Base-by-base conservation (phyloP, 2,329 filamentous ascomycete species). In the Apiospora hydei region DNA sequence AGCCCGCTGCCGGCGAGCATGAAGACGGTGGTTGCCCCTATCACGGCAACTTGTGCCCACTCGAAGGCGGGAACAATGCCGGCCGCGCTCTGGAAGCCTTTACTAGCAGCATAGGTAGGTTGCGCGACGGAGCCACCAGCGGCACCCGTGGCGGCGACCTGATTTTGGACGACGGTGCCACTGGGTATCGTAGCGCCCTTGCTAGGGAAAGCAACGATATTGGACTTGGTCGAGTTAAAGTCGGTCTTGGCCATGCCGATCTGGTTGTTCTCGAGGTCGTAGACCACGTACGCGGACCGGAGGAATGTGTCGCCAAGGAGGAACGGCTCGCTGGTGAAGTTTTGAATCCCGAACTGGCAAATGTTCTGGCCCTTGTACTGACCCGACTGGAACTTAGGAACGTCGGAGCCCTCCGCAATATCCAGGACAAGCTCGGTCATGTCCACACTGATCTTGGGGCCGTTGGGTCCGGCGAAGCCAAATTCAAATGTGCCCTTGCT, bases 261-360 rank as follows among this genome's bases (percentile, higher is more conserved):
- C 76, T 90, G 82, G 77, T 89, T 87, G 79, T 90, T 90, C 69
- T 85, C 83, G 26, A 90, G 80, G 74, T 91, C 89, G 74, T 89
- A 90, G 10, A 90, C 88, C 7, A 90, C 86, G 73, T 90, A 91
- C 1, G 88, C 88, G 0, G 88, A 90, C 70, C 89, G 85, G 44
- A 90, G 79, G 77, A 91, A 90, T 0, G 86, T 88, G 75, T 89
- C 88, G 61, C 89, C 89, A 13, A 90, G 83, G 57, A 90, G 81
- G 74, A 81, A 88, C 0, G 84, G 80, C 2, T 79, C 73, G 30
- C 77, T 77, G 30, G 80, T 84, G 69, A 84, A 82, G 77, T 88
- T 88, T 75, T 88, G 85, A 72, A 91, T 87, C 51, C 90, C 89
- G 71, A 91, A 89, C 70, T 84, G 81, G 77, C 89, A 91, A 0